Conservation (phyloP, 23 red algal genomes). For the Gracilaria domingensis region DNA sequence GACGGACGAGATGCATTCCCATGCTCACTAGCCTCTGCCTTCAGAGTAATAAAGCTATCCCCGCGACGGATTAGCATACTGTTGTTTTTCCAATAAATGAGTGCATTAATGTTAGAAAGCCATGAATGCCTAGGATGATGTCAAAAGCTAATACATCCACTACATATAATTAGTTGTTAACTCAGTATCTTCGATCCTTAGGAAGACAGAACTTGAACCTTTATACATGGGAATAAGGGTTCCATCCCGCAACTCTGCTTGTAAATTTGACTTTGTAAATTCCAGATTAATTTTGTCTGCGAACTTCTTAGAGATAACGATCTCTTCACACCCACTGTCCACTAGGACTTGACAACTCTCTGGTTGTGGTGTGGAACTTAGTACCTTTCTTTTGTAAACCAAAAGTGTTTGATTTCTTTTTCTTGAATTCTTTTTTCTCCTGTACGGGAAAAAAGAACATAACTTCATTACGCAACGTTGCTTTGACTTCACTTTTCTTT, state of each 20-base stretch:
- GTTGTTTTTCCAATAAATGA: conserved; percentile 37
- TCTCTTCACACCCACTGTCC: conserved; percentile 48
- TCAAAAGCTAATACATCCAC: conserved; percentile 26
- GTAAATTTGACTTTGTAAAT: not conserved
- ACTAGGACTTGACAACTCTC: too few relatives aligned
- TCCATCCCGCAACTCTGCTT: conserved; percentile 41
- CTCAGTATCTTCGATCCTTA: conserved; percentile 17
- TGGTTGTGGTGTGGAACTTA: too few relatives aligned
- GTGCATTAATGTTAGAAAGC: conserved; percentile 36
- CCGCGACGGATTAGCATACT: not conserved
- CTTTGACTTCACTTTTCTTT: too few relatives aligned
- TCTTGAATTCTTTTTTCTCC: too few relatives aligned
- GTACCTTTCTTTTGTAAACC: too few relatives aligned
- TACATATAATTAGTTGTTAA: conserved; percentile 12
- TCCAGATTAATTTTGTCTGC: conserved; percentile 17
- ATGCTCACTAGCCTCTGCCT: conserved; percentile 18
- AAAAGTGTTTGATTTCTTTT: too few relatives aligned
- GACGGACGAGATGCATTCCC: not conserved
- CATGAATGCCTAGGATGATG: conserved; percentile 36
- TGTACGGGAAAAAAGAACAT: too few relatives aligned
- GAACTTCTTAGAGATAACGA: conserved; percentile 33
- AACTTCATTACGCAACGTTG: too few relatives aligned
- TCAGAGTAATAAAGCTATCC: conserved; percentile 19
- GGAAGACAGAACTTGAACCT: not conserved
- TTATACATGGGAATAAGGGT: conserved; percentile 5